Conservation (phyloP, 2,329 filamentous ascomycete species). For the Trichoderma oligosporum region DNA sequence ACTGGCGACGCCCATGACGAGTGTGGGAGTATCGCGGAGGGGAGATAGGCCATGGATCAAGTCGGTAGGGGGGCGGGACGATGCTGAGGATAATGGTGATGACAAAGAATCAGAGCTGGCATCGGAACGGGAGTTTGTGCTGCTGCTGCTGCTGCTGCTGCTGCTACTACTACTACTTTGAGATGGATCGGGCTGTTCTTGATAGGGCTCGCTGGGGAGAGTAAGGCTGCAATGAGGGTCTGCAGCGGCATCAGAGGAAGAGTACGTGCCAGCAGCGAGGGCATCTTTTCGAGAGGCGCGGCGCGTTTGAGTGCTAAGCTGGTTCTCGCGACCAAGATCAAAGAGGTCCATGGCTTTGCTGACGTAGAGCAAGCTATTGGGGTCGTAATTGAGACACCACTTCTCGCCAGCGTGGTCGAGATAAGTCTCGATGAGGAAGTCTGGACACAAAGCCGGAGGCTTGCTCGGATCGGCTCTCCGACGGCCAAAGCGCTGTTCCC, state of each 20-base stretch:
- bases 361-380: slow-evolving; percentile 92
- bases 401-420: slow-evolving; percentile 97
- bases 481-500: slow-evolving; percentile 91
- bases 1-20: slow-evolving; percentile 91
- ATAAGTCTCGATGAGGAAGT: slow-evolving; percentile 97
- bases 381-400: slow-evolving; percentile 93
- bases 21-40: slow-evolving; percentile 70
- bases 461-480: slow-evolving; percentile 79
- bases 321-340: slow-evolving; percentile 73
- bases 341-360: slow-evolving; percentile 99
- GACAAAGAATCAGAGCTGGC: slow-evolving; percentile 27
- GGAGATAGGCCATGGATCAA: slow-evolving; percentile 70
- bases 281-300: slow-evolving; percentile 58
- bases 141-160: no score
- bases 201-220: slow-evolving; percentile 76
- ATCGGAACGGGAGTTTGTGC: slow-evolving; percentile 33
- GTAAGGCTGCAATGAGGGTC: slow-evolving; percentile 66
- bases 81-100: slow-evolving; percentile 26
- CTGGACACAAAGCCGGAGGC: slow-evolving; percentile 89
- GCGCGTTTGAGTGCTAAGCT: slow-evolving; percentile 58
- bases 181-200: slow-evolving; percentile 63
- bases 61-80: slow-evolving; percentile 66
- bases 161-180: no score
- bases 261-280: slow-evolving; percentile 53
- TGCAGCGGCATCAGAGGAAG: slow-evolving; percentile 47